Percentiles rank a stretch among this genome's conserved stretches.
Evolutionary conservation across 805 yeast genomes (phyloP).

Genomic region (Diddensiella caesifluorescens): DNA sequence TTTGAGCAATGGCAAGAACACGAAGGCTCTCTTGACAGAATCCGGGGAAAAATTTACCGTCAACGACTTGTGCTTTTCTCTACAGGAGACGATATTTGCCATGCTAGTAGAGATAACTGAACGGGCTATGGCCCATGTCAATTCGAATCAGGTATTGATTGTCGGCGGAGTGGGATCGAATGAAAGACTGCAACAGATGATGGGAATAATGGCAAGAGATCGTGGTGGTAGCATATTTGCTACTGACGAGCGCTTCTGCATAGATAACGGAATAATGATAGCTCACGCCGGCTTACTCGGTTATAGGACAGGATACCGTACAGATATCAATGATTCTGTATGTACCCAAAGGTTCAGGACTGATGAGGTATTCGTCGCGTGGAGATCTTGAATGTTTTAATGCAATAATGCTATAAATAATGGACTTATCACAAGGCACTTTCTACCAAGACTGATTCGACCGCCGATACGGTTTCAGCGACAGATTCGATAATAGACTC

Average conservation of each 20-base stretch:
- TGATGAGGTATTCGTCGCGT: conserved; percentile 82
- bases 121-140: conserved; percentile 97
- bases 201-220: conserved; percentile 89
- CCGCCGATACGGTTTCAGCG: no score
- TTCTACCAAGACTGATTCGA: no score
- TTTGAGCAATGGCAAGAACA: conserved; percentile 43
- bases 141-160: conserved; percentile 78
- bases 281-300: conserved; percentile 95
- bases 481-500: no score
- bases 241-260: conserved; percentile 94
- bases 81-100: conserved; percentile 88
- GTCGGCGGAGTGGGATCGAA: conserved; percentile 99
- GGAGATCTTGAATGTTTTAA: conserved; percentile 70
- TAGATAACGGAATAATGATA: conserved; percentile 97
- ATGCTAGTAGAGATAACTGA: conserved; percentile 98
- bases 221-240: conserved; percentile 87
- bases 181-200: conserved; percentile 87
- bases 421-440: no score
- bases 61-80: conserved; percentile 86
- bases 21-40: conserved; percentile 23
- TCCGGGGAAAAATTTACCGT: conserved; percentile 53
- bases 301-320: conserved; percentile 69
- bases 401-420: no score
- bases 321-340: conserved; percentile 60
- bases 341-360: conserved; percentile 94